Conservation (phyloP, 768 basidiomycete genomes). For the Favolaschia claudopus region DNA sequence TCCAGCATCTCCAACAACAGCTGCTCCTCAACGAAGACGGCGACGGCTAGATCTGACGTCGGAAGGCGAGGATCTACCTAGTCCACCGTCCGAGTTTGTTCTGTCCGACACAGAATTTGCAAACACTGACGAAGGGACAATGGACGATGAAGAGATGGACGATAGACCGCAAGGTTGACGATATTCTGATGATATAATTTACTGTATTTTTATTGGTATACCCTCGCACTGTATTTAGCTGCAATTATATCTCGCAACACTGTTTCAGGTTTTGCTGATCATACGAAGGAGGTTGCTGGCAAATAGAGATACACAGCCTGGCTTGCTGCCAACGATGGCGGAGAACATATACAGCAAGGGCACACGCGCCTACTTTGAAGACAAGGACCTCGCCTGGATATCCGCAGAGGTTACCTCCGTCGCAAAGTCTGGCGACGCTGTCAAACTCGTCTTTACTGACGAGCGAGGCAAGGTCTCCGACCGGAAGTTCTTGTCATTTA, state of each 20-base stretch:
- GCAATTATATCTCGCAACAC: not conserved
- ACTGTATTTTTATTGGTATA: constrained; percentile 22
- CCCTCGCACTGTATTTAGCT: constrained; percentile 9
- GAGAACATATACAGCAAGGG: constrained; percentile 93
- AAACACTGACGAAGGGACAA: constrained; percentile 5
- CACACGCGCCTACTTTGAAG: constrained; percentile 91
- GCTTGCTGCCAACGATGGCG: constrained; percentile 60
- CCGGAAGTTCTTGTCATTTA: constrained; percentile 25
- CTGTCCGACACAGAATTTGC: constrained; percentile 13
- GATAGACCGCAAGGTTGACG: constrained; percentile 11
- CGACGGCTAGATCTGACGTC: constrained; percentile 39
- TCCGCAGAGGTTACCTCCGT: constrained; percentile 82
- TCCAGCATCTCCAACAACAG: constrained; percentile 56
- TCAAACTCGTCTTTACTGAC: constrained; percentile 87
- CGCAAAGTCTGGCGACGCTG: constrained; percentile 71
- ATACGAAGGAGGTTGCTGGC: not conserved
- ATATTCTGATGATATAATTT: constrained; percentile 22
- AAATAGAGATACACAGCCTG: constrained; percentile 1
- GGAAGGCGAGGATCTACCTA: constrained; percentile 16
- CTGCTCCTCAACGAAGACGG: constrained; percentile 46
- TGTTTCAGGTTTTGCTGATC: not conserved
- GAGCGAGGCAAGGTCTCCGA: constrained; percentile 86
- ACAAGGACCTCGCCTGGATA: constrained; percentile 95
- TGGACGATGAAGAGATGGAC: constrained; percentile 4
- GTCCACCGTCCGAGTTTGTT: constrained; percentile 3